Conservation (phyloP, 225 moss, liverwort and hornwort genomes). For the Physcomitrium patens region DNA sequence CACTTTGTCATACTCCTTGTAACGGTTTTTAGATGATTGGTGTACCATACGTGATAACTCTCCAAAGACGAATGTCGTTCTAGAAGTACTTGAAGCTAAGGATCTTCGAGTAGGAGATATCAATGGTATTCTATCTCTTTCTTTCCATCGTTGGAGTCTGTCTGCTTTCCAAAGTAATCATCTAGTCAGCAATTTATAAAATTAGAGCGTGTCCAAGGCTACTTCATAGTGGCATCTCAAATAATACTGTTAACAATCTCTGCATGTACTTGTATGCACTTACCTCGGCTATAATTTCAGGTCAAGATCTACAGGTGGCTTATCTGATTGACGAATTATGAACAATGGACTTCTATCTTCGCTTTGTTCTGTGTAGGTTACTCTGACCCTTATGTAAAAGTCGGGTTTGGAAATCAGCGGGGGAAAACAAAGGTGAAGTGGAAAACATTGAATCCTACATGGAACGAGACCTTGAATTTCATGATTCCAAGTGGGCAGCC, state of each 20-base stretch:
- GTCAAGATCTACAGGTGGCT: slow-evolving; percentile 21
- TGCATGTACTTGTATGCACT: neutral
- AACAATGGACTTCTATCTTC: slow-evolving; percentile 14
- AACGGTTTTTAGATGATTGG: slow-evolving; percentile 60
- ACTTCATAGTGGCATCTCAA: neutral
- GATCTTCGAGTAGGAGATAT: slow-evolving; percentile 72
- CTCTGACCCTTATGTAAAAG: slow-evolving; percentile 89
- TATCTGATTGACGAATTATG: neutral
- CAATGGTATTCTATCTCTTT: slow-evolving; percentile 54
- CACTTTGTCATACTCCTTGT: slow-evolving; percentile 11
- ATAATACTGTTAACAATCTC: neutral
- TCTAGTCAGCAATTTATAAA: neutral
- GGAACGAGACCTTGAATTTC: slow-evolving; percentile 73
- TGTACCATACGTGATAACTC: slow-evolving; percentile 51
- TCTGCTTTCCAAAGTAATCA: neutral
- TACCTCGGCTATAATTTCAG: slow-evolving; percentile 17
- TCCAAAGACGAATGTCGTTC: slow-evolving; percentile 48
- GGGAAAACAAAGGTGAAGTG: slow-evolving; percentile 59
- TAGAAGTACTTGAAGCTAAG: slow-evolving; percentile 77
- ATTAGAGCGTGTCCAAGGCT: slow-evolving; percentile 14
- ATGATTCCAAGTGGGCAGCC: slow-evolving; percentile 66
- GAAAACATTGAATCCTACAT: slow-evolving; percentile 82
- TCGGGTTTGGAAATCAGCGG: slow-evolving; percentile 49
- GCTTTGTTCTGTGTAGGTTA: slow-evolving; percentile 53
- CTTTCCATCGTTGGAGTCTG: neutral